Evolutionary conservation across 495 filamentous ascomycete species (phyloP), one percentile per base, ranked within the genome.

Genomic region (Aspergillus coremiiformis): DNA sequence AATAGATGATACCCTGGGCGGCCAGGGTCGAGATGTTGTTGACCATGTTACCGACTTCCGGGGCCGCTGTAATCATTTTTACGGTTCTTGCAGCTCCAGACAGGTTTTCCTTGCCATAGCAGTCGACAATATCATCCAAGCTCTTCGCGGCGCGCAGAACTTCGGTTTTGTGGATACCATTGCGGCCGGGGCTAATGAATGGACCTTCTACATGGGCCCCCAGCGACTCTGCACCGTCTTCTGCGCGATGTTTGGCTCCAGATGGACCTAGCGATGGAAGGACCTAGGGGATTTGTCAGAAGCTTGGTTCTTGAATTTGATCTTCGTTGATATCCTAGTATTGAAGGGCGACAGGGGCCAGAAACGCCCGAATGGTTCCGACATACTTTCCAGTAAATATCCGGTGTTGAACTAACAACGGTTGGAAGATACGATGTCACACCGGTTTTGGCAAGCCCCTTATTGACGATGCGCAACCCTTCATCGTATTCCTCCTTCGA

Each of bases 161-260:
- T 39, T 80, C 74, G 14, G 72, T 58, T 58, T 86, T 85, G 71
- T 92, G 73, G 49, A 90, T 80, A 47, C 86, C 89, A 56, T 89
- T 80, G 78, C 69, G 87, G 78, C 50, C 73, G 63, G 47, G 83
- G 77, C 63, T 84, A 47, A 95, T 74, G 71, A 91, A 95, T 0
- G 89, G 89, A 0, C 89, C 89, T 74, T 95, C 89, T 60, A 82
- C 81, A 60, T 95, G 89, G 4, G 88, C 89, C 3, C 88, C 89
- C 5, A 95, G 80, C 1, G 85, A 88, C 64, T 91, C 87, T 27
- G 87, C 78, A 51, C 89, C 89, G 47, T 82, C 76, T 52, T 78
- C 66, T n/a, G 69, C 52, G 12, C 39, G 55, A 46, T 68, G 68
- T 9, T 52, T 59, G 26, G 57, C 55, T 22, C 79, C 81, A 2